phyloP scores from a whole-genome alignment of 257 asterid species.

The Mitragyna speciosa region DNA sequence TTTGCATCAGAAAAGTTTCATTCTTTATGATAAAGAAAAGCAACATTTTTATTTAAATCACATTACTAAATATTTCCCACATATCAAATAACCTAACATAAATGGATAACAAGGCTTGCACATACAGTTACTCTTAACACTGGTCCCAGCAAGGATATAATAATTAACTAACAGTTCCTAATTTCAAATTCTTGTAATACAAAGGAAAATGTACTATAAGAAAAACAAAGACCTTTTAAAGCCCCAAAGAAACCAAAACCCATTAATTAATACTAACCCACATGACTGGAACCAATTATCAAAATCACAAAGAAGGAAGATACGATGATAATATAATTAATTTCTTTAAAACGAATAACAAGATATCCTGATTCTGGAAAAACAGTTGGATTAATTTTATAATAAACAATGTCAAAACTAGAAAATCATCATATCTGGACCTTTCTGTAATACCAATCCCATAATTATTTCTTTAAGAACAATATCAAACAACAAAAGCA shows the following conservation, averaged over 20 bases:
- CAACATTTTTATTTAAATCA: background rate
- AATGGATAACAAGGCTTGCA: background rate
- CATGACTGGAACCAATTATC: background rate
- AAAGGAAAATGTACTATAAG: background rate
- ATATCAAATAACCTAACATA: background rate
- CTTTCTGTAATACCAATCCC: background rate
- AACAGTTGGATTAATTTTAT: background rate
- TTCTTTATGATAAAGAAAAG: background rate
- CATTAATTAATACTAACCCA: background rate
- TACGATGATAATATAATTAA: background rate
- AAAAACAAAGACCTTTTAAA: background rate
- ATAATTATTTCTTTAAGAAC: background rate
- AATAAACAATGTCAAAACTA: constrained; percentile 4
- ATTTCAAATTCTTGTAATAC: background rate
- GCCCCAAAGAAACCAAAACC: background rate
- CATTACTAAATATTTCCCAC: background rate
- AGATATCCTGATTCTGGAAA: background rate
- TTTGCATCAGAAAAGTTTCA: background rate
- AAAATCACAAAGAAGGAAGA: background rate
- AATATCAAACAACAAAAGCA: too few relatives aligned
- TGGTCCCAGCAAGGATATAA: background rate
- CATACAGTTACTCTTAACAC: background rate
- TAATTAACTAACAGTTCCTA: background rate
- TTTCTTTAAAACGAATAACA: background rate
- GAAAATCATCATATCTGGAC: background rate